Evolutionary conservation across 352 stramenopile species (phyloP).

Genomic region (Globisporangium abappressorium): DNA sequence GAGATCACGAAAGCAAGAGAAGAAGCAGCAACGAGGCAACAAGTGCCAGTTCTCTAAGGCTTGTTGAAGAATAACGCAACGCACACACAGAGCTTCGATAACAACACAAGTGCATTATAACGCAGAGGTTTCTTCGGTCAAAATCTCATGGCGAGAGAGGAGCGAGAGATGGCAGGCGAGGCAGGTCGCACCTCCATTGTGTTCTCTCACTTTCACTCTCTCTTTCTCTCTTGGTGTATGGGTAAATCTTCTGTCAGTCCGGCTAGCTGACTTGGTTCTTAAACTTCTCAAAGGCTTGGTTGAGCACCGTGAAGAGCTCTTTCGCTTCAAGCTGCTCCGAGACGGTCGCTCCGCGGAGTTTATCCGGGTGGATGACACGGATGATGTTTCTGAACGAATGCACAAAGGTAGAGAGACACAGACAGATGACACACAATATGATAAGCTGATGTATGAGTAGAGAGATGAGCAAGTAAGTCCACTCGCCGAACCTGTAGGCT

Average conservation of each 20-base stretch:
- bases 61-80: background rate
- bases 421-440: background rate
- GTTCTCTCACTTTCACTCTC: background rate
- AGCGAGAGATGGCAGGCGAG: background rate
- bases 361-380: slow-evolving; percentile 84
- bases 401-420: slow-evolving; percentile 3
- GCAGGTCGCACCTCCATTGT: background rate
- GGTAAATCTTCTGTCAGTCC: background rate
- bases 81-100: background rate
- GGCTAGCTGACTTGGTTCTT: slow-evolving; percentile 43
- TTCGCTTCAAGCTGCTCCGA: slow-evolving; percentile 82
- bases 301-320: slow-evolving; percentile 85
- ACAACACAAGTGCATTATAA: slow-evolving; percentile 3
- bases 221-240: background rate
- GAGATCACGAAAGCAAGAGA: slow-evolving; percentile 23
- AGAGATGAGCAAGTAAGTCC: background rate
- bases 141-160: slow-evolving; percentile 10
- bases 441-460: background rate
- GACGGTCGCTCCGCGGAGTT: slow-evolving; percentile 72
- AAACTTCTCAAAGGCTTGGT: slow-evolving; percentile 86
- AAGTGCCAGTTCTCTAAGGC: slow-evolving; percentile 1
- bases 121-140: slow-evolving; percentile 15
- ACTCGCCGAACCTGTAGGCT: slow-evolving; percentile 53
- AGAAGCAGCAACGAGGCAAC: background rate
- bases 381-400: slow-evolving; percentile 68